A percentile compares a stretch with the other conserved stretches of the same genome.
phyloP scores from a whole-genome alignment of 1,284 basidiomycete species.

The Trichosporon faecale region DNA sequence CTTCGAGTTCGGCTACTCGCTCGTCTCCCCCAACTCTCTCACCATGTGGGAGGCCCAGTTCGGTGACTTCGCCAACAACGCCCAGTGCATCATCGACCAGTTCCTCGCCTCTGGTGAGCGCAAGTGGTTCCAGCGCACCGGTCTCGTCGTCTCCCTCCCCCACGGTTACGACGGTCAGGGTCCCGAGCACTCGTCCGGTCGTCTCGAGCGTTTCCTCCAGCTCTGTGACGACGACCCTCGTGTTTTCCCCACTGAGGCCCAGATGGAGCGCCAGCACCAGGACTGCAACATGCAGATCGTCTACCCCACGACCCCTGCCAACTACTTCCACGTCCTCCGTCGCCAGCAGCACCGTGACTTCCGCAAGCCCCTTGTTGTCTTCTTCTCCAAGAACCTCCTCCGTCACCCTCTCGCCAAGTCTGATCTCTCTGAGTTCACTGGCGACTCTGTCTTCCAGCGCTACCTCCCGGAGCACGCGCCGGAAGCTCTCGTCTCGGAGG shows the following conservation, averaged over 20 bases:
- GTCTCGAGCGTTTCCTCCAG: slow-evolving; percentile 95
- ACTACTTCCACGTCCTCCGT: slow-evolving; percentile 94
- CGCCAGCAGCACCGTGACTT: slow-evolving; percentile 94
- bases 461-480: slow-evolving; percentile 84
- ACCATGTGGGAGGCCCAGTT: slow-evolving; percentile 99
- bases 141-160: slow-evolving; percentile 85
- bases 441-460: slow-evolving; percentile 85
- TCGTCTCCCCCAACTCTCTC: slow-evolving; percentile 89
- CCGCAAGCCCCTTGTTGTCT: slow-evolving; percentile 89
- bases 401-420: slow-evolving; percentile 91
- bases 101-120: slow-evolving; percentile 97
- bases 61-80: slow-evolving; percentile 96
- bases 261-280: slow-evolving; percentile 92
- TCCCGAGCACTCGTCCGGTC: slow-evolving; percentile 95
- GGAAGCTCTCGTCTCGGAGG: slow-evolving; percentile 68
- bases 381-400: slow-evolving; percentile 95
- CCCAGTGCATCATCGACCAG: slow-evolving; percentile 98
- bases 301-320: slow-evolving; percentile 89
- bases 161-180: slow-evolving; percentile 99
- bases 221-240: slow-evolving; percentile 97
- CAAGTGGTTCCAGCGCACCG: slow-evolving; percentile 96
- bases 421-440: slow-evolving; percentile 78
- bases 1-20: slow-evolving; percentile 97
- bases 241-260: slow-evolving; percentile 80
- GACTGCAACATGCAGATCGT: slow-evolving; percentile 99